Evolutionary conservation across 2,329 filamentous ascomycete species (phyloP).

Genomic region (Paecilomyces fulvus): DNA sequence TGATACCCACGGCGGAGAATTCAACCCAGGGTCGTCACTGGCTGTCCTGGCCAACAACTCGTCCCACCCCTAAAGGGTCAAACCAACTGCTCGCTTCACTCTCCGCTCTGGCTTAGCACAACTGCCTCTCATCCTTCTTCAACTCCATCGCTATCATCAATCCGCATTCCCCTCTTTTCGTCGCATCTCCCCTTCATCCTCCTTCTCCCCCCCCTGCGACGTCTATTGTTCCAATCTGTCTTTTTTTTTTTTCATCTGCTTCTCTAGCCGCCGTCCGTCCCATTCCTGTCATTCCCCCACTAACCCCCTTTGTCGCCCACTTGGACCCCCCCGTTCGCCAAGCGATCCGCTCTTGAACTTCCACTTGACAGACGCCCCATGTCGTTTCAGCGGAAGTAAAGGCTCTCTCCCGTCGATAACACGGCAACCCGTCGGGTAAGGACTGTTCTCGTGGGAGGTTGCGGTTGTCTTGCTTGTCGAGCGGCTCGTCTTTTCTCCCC

Average conservation of each 20-base stretch:
- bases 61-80: background rate
- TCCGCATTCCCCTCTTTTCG: background rate
- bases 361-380: constrained; percentile 14
- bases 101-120: constrained; percentile 1
- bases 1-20: background rate
- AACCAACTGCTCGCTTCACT: background rate
- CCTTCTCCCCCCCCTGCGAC: background rate
- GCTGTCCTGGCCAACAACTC: background rate
- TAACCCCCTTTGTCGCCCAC: background rate
- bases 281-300: background rate
- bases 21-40: background rate
- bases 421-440: constrained; percentile 21
- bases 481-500: background rate
- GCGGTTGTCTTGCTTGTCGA: background rate
- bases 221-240: background rate
- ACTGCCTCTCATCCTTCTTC: background rate
- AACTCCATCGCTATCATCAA: background rate
- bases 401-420: constrained; percentile 20
- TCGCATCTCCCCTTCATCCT: background rate
- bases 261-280: background rate
- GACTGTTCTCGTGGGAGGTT: constrained; percentile 1
- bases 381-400: constrained; percentile 20
- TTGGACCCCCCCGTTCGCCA: constrained; percentile 3
- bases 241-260: background rate
- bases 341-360: constrained; percentile 6